These are phyloP conservation scores for Debaryomyces prosopidis DNA, from an alignment of 805 yeast genomes.

Conservation along the genomic window DNA sequence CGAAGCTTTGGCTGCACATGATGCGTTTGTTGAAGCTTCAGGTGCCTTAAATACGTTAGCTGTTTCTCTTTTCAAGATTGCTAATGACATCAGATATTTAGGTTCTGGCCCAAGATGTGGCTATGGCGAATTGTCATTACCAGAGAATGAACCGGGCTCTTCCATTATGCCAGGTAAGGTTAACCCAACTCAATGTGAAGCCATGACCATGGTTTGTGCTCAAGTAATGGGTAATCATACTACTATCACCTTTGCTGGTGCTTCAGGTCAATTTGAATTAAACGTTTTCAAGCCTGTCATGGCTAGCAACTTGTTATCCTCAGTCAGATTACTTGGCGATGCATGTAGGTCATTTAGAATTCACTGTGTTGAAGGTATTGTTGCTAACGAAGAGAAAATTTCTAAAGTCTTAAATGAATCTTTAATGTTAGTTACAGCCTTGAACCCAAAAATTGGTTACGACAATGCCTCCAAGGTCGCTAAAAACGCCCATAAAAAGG, in stretches of 20 bases:
- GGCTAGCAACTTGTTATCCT: constrained; percentile 36
- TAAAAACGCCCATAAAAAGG: constrained; percentile 42
- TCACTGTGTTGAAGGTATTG: constrained; percentile 40
- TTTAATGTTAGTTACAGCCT: constrained; percentile 42
- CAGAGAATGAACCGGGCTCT: constrained; percentile 43
- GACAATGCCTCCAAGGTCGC: constrained; percentile 42
- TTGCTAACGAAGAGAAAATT: constrained; percentile 37
- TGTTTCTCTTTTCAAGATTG: constrained; percentile 37
- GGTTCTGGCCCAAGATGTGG: constrained; percentile 45
- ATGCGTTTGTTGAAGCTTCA: constrained; percentile 40
- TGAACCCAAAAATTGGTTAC: constrained; percentile 42
- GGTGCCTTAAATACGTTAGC: constrained; percentile 42
- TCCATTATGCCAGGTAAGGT: constrained; percentile 45
- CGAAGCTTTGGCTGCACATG: constrained; percentile 43
- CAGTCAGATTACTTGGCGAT: constrained; percentile 36
- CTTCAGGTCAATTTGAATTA: constrained; percentile 42
- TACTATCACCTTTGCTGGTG: constrained; percentile 40
- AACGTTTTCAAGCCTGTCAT: constrained; percentile 42
- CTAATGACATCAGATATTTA: constrained; percentile 40
- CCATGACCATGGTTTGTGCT: constrained; percentile 41
- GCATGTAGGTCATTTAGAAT: constrained; percentile 34
- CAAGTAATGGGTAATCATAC: constrained; percentile 42
- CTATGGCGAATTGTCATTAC: constrained; percentile 39
- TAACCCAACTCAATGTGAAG: constrained; percentile 42
- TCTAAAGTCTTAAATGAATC: constrained; percentile 38